Evolutionary conservation across 2,329 filamentous ascomycete species (phyloP), one percentile per base, ranked within the genome.

Genomic region (Xylaria sp.): DNA sequence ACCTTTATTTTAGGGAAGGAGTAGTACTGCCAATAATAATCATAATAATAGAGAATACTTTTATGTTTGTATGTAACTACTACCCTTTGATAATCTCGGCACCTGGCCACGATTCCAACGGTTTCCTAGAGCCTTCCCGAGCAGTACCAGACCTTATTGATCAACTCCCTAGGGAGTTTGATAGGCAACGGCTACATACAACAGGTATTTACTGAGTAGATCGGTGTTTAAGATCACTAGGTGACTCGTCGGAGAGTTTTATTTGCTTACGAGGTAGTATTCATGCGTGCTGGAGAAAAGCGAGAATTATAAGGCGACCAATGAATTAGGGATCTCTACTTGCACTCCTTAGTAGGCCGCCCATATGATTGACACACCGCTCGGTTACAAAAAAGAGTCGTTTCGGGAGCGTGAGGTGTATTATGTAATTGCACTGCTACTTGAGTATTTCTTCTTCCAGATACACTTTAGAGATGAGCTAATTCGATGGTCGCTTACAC

Each of bases 251-350:
- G 40, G 40, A 44, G 40, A 44, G 16, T 44, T 18, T 18, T 44
- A 18, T 18, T 21, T n/a, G 16, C 40, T 44, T 44, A 6, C 40
- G 5, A 44, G 40, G 40, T 44, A 44, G 40, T n/a, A 44, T 44
- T 21, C 42, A 47, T 47, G 42, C n/a, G 42, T 47, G 5, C n/a
- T 44, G 18, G 8, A 35, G 32, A 16, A 16, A 44, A 16, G 16
- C 40, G 40, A 44, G 9, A 55, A 21, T 35, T 37, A n/a, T 37
- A 55, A 37, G 51, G 51, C 51, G 29, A 55, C 51, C 51, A 55
- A 37, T 55, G 10, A 37, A 37, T 55, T 23, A 9, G 29, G 13
- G 29, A 23, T 37, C 29, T 23, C 27, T 5, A 35, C 18, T 25
- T 16, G 27, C 29, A 10, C 27, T 32, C 50, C 27, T 16, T 53